A percentile compares a stretch with the other conserved stretches of the same genome.
Conservation (phyloP, 306 rosid genomes). For the Comarum palustre region DNA sequence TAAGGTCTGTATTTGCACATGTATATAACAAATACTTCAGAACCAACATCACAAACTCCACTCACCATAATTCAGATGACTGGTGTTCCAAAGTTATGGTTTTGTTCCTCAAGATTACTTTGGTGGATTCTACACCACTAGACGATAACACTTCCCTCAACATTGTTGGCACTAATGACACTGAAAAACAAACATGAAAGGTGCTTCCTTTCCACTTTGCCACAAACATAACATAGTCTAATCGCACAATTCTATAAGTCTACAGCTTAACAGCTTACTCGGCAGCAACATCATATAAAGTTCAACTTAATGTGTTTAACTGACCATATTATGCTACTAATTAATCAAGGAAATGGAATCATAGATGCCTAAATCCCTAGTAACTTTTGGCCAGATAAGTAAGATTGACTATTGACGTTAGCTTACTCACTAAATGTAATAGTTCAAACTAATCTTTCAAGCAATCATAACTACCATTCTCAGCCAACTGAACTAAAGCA, state of each 20-base stretch:
- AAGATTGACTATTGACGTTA: not conserved
- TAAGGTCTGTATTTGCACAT: not conserved
- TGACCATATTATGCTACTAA: not conserved
- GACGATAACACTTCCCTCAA: not conserved
- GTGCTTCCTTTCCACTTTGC: not conserved
- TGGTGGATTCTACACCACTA: conserved; percentile 6
- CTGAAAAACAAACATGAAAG: not conserved
- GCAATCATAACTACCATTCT: not conserved
- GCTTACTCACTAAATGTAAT: not conserved
- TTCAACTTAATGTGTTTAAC: not conserved
- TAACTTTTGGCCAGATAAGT: not conserved
- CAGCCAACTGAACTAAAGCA: conserved; percentile 15
- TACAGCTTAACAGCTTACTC: not conserved
- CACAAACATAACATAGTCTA: not conserved
- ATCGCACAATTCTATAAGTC: not conserved
- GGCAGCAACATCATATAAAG: not conserved
- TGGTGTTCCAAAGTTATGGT: not conserved
- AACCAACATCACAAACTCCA: not conserved
- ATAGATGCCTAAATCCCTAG: not conserved
- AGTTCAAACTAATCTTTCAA: not conserved
- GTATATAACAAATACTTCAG: not conserved
- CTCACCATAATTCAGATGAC: not conserved
- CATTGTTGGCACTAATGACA: not conserved
- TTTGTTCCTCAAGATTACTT: not conserved
- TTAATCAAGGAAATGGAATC: not conserved